phyloP scores from a whole-genome alignment of 208 protist species.

The Porcisia deanei region DNA sequence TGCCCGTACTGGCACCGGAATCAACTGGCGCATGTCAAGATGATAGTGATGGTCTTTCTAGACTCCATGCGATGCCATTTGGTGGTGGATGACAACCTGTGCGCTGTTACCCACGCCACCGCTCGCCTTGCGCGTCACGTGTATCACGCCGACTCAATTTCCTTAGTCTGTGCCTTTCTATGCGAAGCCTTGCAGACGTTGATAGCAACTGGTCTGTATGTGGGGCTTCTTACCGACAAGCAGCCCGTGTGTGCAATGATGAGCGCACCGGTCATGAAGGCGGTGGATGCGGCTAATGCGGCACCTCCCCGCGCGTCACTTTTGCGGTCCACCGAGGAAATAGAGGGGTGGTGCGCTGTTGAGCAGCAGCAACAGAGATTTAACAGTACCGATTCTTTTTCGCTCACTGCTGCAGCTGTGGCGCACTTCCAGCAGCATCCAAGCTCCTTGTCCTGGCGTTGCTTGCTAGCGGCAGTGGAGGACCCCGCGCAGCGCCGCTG shows the following conservation, averaged over 20 bases:
- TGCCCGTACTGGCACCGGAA: constrained; percentile 77
- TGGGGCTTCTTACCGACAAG: constrained; percentile 2
- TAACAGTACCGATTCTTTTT: not conserved
- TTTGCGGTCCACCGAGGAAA: constrained; percentile 22
- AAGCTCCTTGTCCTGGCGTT: constrained; percentile 63
- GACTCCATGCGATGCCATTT: constrained; percentile 1
- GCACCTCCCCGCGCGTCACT: constrained; percentile 10
- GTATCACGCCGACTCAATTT: constrained; percentile 16
- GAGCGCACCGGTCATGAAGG: not conserved
- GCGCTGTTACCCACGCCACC: constrained; percentile 26
- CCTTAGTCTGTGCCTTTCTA: constrained; percentile 26
- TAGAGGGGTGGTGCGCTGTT: constrained; percentile 21
- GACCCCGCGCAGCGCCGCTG: constrained; percentile 50
- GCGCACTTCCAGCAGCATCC: constrained; percentile 42
- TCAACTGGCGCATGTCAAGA: constrained; percentile 52
- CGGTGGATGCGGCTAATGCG: not conserved
- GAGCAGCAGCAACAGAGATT: constrained; percentile 8
- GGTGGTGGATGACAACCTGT: constrained; percentile 24
- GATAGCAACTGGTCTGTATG: constrained; percentile 19
- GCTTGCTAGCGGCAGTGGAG: constrained; percentile 40
- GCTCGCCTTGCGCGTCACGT: constrained; percentile 12
- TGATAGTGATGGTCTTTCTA: constrained; percentile 12
- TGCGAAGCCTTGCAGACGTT: constrained; percentile 28
- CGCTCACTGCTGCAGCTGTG: constrained; percentile 4
- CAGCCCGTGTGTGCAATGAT: not conserved